These are phyloP conservation scores for Hypoxylon intermedium DNA, from an alignment of 495 filamentous ascomycete genomes.

Conservation along the genomic window DNA sequence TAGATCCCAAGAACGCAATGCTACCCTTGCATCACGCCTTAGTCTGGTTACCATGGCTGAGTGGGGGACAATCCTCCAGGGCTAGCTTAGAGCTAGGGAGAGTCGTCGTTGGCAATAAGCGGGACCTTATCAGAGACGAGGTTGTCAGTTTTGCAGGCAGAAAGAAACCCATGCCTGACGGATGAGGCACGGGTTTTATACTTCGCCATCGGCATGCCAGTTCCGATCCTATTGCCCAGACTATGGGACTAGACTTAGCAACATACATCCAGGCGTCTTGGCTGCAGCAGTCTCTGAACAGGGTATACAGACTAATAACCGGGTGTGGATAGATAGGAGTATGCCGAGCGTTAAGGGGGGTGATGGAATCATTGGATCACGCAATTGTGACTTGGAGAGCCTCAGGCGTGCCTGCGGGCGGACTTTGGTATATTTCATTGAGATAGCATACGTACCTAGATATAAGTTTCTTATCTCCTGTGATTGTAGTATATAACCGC, in stretches of 20 bases:
- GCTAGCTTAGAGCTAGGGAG: constrained; percentile 15
- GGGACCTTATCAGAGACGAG: constrained; percentile 3
- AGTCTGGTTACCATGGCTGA: constrained; percentile 7
- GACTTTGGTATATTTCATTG: too few relatives aligned
- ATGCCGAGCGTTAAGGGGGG: not conserved
- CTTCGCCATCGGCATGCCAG: constrained; percentile 1
- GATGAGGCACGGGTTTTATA: constrained; percentile 21
- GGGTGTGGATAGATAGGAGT: too few relatives aligned
- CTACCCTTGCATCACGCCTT: constrained; percentile 24
- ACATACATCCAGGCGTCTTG: constrained; percentile 10
- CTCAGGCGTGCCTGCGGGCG: not conserved
- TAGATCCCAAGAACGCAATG: constrained; percentile 9
- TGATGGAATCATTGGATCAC: constrained; percentile 8
- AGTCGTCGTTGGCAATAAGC: constrained; percentile 10
- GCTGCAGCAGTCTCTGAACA: too few relatives aligned
- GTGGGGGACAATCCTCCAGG: constrained; percentile 24
- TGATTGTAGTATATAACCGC: not conserved
- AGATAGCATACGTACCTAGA: not conserved
- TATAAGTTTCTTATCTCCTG: not conserved
- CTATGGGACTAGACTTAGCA: not conserved
- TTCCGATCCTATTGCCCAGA: constrained; percentile 1
- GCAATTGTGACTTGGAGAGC: constrained; percentile 6
- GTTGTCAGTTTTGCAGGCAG: not conserved
- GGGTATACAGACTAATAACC: too few relatives aligned
- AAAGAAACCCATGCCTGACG: constrained; percentile 16